phyloP scores from a whole-genome alignment of 2,329 filamentous ascomycete genomes.

The Chaetomiaceae sp. region DNA sequence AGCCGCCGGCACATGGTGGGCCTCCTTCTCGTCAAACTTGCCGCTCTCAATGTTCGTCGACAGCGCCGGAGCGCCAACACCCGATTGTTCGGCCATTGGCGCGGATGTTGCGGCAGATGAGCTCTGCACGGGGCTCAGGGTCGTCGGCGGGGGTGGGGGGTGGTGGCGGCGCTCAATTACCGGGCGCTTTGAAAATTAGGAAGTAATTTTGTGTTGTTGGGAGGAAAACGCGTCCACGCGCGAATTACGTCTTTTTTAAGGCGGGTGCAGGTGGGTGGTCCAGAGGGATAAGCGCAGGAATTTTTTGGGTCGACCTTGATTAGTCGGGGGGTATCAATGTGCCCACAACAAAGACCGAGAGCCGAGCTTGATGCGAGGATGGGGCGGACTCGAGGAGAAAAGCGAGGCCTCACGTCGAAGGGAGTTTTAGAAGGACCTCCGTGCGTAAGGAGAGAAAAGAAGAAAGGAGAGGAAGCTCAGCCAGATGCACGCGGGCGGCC shows the following conservation, averaged over 20 bases:
- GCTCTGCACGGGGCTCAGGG: slow-evolving; percentile 26
- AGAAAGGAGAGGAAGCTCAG: slow-evolving; percentile 25
- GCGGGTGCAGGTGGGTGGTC: neutral
- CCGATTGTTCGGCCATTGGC: slow-evolving; percentile 49
- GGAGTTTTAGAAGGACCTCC: slow-evolving; percentile 43
- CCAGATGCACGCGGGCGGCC: slow-evolving; percentile 21
- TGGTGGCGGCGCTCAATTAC: slow-evolving; percentile 12
- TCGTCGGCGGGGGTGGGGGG: slow-evolving; percentile 5
- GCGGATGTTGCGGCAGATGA: slow-evolving; percentile 26
- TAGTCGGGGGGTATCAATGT: neutral
- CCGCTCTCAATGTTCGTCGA: slow-evolving; percentile 62
- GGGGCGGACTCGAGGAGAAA: slow-evolving; percentile 20
- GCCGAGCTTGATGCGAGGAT: slow-evolving; percentile 7
- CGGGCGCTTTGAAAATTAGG: slow-evolving; percentile 11
- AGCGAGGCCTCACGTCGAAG: slow-evolving; percentile 45
- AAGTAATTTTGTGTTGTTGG: slow-evolving; percentile 6
- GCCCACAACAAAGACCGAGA: slow-evolving; percentile 1
- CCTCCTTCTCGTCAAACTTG: slow-evolving; percentile 59
- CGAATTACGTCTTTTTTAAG: slow-evolving; percentile 5
- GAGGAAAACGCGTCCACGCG: slow-evolving; percentile 7
- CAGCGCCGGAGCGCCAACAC: slow-evolving; percentile 44
- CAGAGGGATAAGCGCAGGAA: neutral
- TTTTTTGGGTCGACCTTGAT: slow-evolving; percentile 4
- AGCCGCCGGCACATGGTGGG: slow-evolving; percentile 22
- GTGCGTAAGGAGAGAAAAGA: slow-evolving; percentile 43